phyloP scores from a whole-genome alignment of 805 yeast genomes.

The Starmerella vitae region DNA sequence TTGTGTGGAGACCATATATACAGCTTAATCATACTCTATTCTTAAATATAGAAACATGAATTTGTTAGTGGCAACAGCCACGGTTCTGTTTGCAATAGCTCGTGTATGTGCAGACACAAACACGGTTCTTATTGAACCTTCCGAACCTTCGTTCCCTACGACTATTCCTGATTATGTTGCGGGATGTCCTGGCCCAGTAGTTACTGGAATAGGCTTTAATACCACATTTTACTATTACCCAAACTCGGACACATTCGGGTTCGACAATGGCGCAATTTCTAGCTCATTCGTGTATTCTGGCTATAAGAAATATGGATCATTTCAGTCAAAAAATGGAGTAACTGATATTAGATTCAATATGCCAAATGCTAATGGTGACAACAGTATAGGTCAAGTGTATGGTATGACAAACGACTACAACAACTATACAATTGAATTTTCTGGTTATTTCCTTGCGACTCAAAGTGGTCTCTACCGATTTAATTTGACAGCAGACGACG shows the following conservation, averaged over 20 bases:
- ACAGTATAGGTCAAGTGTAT: background rate
- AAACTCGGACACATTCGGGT: background rate
- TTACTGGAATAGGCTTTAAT: background rate
- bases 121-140: background rate
- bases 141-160: background rate
- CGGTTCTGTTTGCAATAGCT: background rate
- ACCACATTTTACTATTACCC: background rate
- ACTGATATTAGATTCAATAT: background rate
- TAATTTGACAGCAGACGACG: constrained; percentile 3
- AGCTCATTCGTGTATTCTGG: background rate
- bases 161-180: constrained; percentile 57
- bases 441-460: constrained; percentile 3
- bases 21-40: background rate
- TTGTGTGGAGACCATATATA: background rate
- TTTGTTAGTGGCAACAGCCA: background rate
- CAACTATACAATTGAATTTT: constrained; percentile 1
- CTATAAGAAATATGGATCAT: background rate
- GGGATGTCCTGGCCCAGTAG: constrained; percentile 55
- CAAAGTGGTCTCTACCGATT: constrained; percentile 3
- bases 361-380: background rate
- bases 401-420: background rate
- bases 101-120: background rate
- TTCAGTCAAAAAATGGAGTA: background rate
- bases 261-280: background rate
- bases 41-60: no score